Conservation (phyloP, 257 asterid genomes). For the Scutellaria baicalensis region DNA sequence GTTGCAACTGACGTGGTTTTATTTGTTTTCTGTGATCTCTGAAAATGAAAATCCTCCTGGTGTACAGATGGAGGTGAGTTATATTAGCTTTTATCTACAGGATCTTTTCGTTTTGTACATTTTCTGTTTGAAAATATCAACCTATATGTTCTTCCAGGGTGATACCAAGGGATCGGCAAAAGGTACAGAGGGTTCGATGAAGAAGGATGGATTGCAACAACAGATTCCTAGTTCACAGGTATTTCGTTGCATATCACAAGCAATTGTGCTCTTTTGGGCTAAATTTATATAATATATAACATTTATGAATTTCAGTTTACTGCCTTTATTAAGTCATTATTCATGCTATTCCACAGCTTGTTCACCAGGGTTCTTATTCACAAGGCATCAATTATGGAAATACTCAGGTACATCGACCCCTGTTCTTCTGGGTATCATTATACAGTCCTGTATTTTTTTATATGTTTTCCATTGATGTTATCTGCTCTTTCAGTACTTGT, state of each 20-base stretch:
- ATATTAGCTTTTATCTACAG: not conserved
- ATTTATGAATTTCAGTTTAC: not conserved
- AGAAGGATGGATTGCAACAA: slow-evolving; percentile 59
- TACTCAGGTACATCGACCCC: slow-evolving; percentile 46
- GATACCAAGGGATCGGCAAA: slow-evolving; percentile 76
- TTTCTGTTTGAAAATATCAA: not conserved
- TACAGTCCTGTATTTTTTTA: not conserved
- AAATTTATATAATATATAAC: not conserved
- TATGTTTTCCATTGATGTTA: not conserved
- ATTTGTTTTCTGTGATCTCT: not conserved
- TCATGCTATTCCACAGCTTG: slow-evolving; percentile 38
- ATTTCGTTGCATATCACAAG: not conserved
- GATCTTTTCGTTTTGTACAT: not conserved
- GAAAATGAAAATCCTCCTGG: slow-evolving; percentile 22
- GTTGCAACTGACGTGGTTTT: slow-evolving; percentile 22
- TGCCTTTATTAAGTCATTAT: not conserved
- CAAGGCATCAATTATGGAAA: slow-evolving; percentile 72
- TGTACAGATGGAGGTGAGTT: slow-evolving; percentile 77
- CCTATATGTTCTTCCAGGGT: slow-evolving; percentile 43
- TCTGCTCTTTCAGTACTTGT: not conserved
- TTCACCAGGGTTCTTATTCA: slow-evolving; percentile 63
- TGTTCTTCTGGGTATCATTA: slow-evolving; percentile 4
- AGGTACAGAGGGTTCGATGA: slow-evolving; percentile 64
- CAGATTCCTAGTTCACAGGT: slow-evolving; percentile 50
- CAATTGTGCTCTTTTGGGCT: not conserved